Percentiles rank a stretch among this genome's conserved stretches.
Conservation (phyloP, 768 basidiomycete species). For the Serpula lacrymans region DNA sequence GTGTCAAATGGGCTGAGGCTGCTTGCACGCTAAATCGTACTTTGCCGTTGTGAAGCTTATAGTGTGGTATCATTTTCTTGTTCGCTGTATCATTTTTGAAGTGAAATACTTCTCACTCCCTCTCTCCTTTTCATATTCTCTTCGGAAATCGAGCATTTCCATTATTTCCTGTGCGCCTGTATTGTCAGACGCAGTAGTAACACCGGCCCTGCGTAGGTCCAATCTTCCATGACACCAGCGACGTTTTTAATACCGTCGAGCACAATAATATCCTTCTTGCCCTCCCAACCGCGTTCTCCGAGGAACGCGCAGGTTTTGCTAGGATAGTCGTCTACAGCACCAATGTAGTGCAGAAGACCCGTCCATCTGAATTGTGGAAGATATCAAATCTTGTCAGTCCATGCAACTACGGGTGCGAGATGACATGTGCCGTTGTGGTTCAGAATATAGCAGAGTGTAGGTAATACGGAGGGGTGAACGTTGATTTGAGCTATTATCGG, state of each 20-base stretch:
- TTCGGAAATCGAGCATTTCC: too few species aligned
- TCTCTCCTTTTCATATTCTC: constrained; percentile 15
- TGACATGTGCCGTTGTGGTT: constrained; percentile 55
- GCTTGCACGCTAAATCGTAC: too few species aligned
- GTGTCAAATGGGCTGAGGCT: too few species aligned
- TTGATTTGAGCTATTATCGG: constrained; percentile 89
- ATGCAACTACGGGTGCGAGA: constrained; percentile 73
- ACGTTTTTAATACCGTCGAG: constrained; percentile 73
- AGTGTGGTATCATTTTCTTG: too few species aligned
- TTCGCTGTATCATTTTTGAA: too few species aligned
- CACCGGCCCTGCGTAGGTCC: too few species aligned
- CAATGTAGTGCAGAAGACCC: constrained; percentile 64
- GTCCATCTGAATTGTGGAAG: constrained; percentile 57
- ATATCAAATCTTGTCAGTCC: constrained; percentile 71
- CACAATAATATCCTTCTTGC: constrained; percentile 50
- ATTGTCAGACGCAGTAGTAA: too few species aligned
- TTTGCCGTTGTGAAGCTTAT: too few species aligned
- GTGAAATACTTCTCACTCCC: too few species aligned
- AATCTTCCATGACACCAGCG: constrained; percentile 51
- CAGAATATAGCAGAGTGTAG: constrained; percentile 65
- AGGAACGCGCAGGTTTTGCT: constrained; percentile 67
- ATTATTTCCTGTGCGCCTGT: constrained; percentile 11
- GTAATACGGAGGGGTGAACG: constrained; percentile 62
- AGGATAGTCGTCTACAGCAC: constrained; percentile 68
- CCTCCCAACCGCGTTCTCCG: constrained; percentile 66